Base-by-base conservation (phyloP, 2,329 filamentous ascomycete species). In the Salinomyces thailandicus region DNA sequence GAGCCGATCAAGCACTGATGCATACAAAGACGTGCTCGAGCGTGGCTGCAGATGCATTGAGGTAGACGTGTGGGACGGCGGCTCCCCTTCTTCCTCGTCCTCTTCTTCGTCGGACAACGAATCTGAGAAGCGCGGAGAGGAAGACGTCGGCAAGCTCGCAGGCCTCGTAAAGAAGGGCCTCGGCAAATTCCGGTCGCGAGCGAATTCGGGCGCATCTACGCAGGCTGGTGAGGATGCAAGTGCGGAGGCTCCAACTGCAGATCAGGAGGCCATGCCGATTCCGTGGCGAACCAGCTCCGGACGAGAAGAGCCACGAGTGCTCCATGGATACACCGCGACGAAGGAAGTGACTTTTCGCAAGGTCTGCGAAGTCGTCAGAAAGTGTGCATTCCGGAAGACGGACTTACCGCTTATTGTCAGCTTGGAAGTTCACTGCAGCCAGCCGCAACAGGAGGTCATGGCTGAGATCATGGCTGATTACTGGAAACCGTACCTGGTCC, bases 21-120 rank as follows among this genome's bases (percentile, higher is more conserved):
- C 81, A 9, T 95, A 95, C 61, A 80, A 72, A 48, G 75, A 78
- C 54, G 55, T 58, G 9, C 74, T 95, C 9, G 67, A 74, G 22
- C 72, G 77, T 35, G 83, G 84, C 32, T 93, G 87, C 53, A 77
- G 87, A 43, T 95, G 86, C 53, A 85, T 95, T 31, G 87, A 95
- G 58, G 91, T 95, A 37, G 89, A 95, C 54, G 85, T 95, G 3
- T 94, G 87, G 83, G 84, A 95, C 58, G 84, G 85, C 9, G 68
- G 72, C 29, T 53, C 47, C n/a, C 46, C 58, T 14, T 62, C 62
- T 6, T 63, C 58, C 14, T 60, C 62, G 2, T 62, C 61, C 37
- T 61, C 58, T 17, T 60, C 62, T 2, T 62, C 60, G 36, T 61
- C 58, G 3, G 58, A 60, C 15, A 36, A 45, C 41, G 43, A 50